Evolutionary conservation across 331 rosid genomes (phyloP).

Genomic region (Quercus lobata): DNA sequence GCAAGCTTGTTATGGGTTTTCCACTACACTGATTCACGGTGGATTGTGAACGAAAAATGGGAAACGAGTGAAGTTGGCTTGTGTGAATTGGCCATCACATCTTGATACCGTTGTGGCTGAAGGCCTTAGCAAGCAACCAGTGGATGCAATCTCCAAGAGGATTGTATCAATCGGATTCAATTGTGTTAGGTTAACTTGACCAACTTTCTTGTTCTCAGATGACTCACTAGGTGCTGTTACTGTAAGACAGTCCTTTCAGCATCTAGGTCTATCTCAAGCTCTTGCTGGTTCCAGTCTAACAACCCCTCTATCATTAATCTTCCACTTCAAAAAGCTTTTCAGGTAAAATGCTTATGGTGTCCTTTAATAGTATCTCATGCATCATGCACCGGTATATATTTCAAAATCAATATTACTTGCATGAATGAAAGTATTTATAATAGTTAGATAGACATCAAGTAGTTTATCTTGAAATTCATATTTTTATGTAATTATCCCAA

Average conservation of each 20-base stretch:
- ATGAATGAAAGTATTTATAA: no score
- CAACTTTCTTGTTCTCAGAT: conserved; percentile 46
- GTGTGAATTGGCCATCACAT: conserved; percentile 87
- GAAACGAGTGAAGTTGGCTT: conserved; percentile 65
- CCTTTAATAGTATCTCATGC: not conserved
- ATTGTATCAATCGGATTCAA: conserved; percentile 70
- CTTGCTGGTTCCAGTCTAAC: conserved; percentile 70
- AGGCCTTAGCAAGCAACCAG: conserved; percentile 77
- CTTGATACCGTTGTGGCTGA: conserved; percentile 71
- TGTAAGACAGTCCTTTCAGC: conserved; percentile 63
- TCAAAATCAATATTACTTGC: no score
- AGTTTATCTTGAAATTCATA: no score
- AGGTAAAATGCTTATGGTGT: conserved; percentile 30
- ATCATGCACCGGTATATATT: no score
- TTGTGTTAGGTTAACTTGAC: conserved; percentile 93
- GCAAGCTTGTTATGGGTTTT: conserved; percentile 10
- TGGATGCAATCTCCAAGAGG: conserved; percentile 46
- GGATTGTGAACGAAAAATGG: conserved; percentile 69
- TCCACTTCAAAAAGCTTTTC: conserved; percentile 56
- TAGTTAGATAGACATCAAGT: no score
- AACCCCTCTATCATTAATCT: conserved; percentile 80
- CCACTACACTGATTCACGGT: conserved; percentile 65
- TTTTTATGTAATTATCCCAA: no score
- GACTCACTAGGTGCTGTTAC: conserved; percentile 56
- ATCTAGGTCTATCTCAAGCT: conserved; percentile 48